Evolutionary conservation across 352 stramenopile species (phyloP).

Genomic region (Vaucheria bursata): DNA sequence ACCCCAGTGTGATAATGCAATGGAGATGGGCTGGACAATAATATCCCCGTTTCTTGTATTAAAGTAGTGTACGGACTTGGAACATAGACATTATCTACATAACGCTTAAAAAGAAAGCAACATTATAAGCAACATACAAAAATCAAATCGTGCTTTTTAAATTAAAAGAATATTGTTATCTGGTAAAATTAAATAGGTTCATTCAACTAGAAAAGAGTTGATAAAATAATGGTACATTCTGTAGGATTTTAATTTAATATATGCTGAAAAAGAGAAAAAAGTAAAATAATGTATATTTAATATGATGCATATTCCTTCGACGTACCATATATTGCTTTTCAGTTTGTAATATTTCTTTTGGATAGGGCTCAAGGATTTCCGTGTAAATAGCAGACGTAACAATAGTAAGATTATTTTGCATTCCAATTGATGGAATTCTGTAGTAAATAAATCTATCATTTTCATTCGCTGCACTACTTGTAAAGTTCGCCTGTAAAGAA

Average conservation of each 20-base stretch:
- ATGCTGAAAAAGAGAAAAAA: not conserved
- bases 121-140: not conserved
- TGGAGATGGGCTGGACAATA: not conserved
- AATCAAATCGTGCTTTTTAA: not conserved
- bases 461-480: not conserved
- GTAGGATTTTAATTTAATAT: not conserved
- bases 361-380: constrained; percentile 32
- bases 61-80: not conserved
- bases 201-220: not conserved
- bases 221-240: not conserved
- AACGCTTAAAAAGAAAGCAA: not conserved
- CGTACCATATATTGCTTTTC: constrained; percentile 38
- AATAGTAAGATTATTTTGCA: not conserved
- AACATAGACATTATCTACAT: not conserved
- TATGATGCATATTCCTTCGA: not conserved
- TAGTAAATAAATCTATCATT: not conserved
- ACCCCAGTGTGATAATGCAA: not conserved
- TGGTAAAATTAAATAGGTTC: not conserved
- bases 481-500: not conserved
- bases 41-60: not conserved
- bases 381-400: constrained; percentile 32
- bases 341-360: constrained; percentile 43
- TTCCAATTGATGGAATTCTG: not conserved
- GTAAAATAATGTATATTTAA: not conserved
- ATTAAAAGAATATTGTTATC: not conserved